Evolutionary conservation across 257 asterid genomes (phyloP).

Genomic region (Schizonepeta tenuifolia): DNA sequence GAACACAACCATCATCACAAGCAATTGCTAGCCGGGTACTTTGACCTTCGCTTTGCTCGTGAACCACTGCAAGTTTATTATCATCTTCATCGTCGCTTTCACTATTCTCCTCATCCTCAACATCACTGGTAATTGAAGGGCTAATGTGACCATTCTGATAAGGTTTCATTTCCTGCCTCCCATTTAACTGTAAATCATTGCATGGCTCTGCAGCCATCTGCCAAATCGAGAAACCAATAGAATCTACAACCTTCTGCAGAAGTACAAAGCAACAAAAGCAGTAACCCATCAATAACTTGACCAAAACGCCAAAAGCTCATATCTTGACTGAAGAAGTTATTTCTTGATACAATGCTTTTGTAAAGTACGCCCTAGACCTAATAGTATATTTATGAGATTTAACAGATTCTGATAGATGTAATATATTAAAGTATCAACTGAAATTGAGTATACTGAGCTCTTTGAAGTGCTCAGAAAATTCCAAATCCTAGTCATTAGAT

Average conservation of each 20-base stretch:
- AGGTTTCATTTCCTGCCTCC: slow-evolving; percentile 34
- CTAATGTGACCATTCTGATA: slow-evolving; percentile 61
- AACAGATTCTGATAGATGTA: background rate
- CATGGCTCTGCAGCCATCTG: slow-evolving; percentile 86
- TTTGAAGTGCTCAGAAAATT: background rate
- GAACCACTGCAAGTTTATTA: slow-evolving; percentile 40
- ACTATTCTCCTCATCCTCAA: slow-evolving; percentile 51
- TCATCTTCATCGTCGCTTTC: slow-evolving; percentile 63
- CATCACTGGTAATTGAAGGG: slow-evolving; percentile 38
- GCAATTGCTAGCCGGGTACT: slow-evolving; percentile 68
- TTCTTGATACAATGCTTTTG: background rate
- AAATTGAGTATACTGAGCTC: background rate
- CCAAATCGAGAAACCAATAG: slow-evolving; percentile 82
- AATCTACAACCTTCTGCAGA: slow-evolving; percentile 76
- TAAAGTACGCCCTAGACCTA: background rate
- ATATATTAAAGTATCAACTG: background rate
- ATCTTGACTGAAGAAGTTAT: background rate
- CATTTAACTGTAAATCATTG: slow-evolving; percentile 29
- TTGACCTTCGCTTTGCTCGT: slow-evolving; percentile 41
- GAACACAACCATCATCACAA: slow-evolving; percentile 93
- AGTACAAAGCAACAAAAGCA: slow-evolving; percentile 15
- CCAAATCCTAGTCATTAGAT: background rate
- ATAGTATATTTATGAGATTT: background rate
- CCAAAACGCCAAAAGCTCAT: background rate
- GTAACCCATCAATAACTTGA: slow-evolving; percentile 18